Evolutionary conservation across 345 rosid genomes (phyloP), one percentile per base, ranked within the genome.

Genomic region (Salix udensis): DNA sequence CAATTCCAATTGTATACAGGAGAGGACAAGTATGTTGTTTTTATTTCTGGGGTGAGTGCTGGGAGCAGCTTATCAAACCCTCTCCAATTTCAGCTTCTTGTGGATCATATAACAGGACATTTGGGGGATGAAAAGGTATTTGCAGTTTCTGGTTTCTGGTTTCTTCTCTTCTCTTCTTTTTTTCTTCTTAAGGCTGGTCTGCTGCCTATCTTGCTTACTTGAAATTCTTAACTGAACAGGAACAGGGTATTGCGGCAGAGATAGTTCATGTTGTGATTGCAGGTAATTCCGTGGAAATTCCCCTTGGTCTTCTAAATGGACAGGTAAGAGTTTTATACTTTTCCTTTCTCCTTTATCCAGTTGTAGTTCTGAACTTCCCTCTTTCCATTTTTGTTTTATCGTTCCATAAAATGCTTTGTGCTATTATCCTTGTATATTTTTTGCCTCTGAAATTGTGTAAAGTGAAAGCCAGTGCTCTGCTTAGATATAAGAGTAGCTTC

Each of bases 101-200:
- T 96, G 73, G 99, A 96, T 84, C 98, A 93, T 77, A 87, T 96
- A 85, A 93, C 95, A 30, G 99, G 98, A 55, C 91, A 96, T 86
- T 85, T 92, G 19, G 94, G 97, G 71, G 94, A 96, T 79, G 96
- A 92, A 72, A 81, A 89, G 98, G 99, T 93, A 84, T 60, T 65
- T 60, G 46, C 68, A 48, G 50, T 72, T 65, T 82, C 75, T 60
- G 42, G 70, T 64, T 78, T 80, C 60, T 36, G 42, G 70, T 64
- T 78, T 80, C 60, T 36, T 36, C 37, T 36, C 37, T 36, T 36
- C 37, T 36, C 37, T 36, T 36, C 37, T 42, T 79, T 34, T 46
- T 70, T 68, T 76, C 77, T 70, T 26, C 0, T 78, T 40, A 75
- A 71, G 67, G 67, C 68, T 55, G 21, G 60, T 81, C 46, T 79